Base-by-base conservation (phyloP, 306 rosid species). In the Cucurbita pepo region DNA sequence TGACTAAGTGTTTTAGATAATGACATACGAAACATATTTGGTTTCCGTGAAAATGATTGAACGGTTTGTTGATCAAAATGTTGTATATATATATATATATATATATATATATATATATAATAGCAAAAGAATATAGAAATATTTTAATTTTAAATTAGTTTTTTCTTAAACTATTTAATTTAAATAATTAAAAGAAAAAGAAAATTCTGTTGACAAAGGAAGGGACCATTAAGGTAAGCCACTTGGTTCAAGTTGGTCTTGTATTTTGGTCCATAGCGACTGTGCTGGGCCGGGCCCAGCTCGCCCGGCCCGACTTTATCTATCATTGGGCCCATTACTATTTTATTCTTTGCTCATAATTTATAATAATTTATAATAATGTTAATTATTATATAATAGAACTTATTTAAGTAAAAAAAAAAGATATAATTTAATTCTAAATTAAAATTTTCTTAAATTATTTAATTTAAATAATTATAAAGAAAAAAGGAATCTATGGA, bases 211-310 rank as follows among this genome's bases (percentile, higher is more conserved):
- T 21, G 22, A 21, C 22, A 0, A 21, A 21, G 22, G 0, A 21
- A 21, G 22, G 22, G 22, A 21, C 22, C 22, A 21, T 21, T 21
- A 21, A 21, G 22, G 18, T 43, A 43, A 67, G 36, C 72, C 56
- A 67, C 72, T 67, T 43, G 71, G 54, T 18, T 44, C 71, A 43
- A 43, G 36, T 65, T 45, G 72, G 56, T 45, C 18, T 45, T 21
- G 14, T 48, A 67, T 45, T 69, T 69, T 44, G 58, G 73, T 50
- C 54, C 50, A 69, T 30, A 69, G 73, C 58, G 73, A 69, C 58
- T 69, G 2, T 15, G 50, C 18, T 2, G 22, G 73, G 73, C 44
- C 73, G 58, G 2, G 2, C 22, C 40, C 57, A 22, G 44, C 43
- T 44, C 58, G 2, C 15, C 19, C 73, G 44, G 44, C 43, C 58